These are phyloP conservation scores for Tulasnella sp. DNA, from an alignment of 768 basidiomycete genomes.

Conservation along the genomic window DNA sequence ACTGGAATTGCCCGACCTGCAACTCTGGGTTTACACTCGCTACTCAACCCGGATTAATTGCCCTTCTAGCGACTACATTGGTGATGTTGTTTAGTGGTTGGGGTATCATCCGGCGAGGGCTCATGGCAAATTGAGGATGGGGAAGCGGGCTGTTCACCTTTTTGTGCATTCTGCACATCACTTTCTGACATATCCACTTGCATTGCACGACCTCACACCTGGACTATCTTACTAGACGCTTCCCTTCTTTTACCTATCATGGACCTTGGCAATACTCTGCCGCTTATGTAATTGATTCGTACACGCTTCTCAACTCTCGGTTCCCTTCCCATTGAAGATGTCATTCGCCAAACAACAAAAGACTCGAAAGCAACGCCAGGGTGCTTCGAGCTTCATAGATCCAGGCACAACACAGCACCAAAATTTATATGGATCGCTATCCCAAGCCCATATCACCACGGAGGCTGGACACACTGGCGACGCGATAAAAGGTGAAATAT, in stretches of 20 bases:
- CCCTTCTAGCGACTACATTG: constrained; percentile 10
- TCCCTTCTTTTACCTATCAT: background rate
- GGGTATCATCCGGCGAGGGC: constrained; percentile 9
- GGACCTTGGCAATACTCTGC: too few species aligned
- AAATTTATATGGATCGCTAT: too few species aligned
- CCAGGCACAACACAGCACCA: background rate
- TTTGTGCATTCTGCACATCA: background rate
- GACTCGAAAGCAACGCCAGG: background rate
- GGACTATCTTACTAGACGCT: too few species aligned
- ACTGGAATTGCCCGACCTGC: constrained; percentile 33
- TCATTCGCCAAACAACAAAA: background rate
- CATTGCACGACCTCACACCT: background rate
- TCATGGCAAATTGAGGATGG: background rate
- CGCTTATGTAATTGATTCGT: background rate
- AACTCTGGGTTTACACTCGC: constrained; percentile 12
- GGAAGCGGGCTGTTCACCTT: too few species aligned
- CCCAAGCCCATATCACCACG: too few species aligned
- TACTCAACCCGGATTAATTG: constrained; percentile 15
- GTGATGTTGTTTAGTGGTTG: constrained; percentile 18
- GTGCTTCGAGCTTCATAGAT: background rate
- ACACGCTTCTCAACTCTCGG: background rate
- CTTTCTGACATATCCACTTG: background rate
- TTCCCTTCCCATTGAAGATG: background rate
- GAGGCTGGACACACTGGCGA: background rate
- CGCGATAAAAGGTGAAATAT: background rate